Evolutionary conservation across 768 basidiomycete species (phyloP).

Genomic region (Mycena polygramma): DNA sequence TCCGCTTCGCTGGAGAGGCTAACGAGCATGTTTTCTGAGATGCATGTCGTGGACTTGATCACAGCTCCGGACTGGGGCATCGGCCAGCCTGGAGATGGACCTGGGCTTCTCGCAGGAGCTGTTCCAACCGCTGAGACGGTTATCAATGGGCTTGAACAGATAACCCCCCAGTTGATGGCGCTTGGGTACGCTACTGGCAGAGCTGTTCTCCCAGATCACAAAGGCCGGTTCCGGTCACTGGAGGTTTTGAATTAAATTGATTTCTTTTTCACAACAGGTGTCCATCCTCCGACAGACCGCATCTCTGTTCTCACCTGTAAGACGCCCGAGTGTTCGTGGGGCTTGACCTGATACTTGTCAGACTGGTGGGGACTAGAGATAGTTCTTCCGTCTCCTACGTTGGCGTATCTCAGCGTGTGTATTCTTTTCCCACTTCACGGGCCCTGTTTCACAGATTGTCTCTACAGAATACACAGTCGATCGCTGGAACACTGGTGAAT

Average conservation of each 20-base stretch:
- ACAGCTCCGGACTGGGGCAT: constrained; percentile 75
- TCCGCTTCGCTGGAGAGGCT: constrained; percentile 66
- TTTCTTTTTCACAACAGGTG: constrained; percentile 48
- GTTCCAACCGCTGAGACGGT: constrained; percentile 83
- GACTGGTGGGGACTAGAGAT: constrained; percentile 95
- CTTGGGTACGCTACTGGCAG: constrained; percentile 83
- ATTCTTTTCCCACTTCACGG: neutral
- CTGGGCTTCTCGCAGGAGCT: constrained; percentile 79
- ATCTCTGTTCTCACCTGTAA: constrained; percentile 85
- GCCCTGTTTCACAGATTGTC: neutral
- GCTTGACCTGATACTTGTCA: constrained; percentile 44
- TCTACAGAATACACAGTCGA: constrained; percentile 68
- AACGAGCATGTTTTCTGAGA: constrained; percentile 64
- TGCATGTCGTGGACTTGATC: constrained; percentile 74
- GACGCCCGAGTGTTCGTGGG: constrained; percentile 38
- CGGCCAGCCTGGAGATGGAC: constrained; percentile 77
- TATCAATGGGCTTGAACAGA: constrained; percentile 73
- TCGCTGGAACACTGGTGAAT: constrained; percentile 75
- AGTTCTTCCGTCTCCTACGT: constrained; percentile 77
- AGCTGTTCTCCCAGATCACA: constrained; percentile 75
- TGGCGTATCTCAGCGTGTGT: constrained; percentile 71
- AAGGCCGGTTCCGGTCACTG: constrained; percentile 51
- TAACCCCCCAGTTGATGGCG: constrained; percentile 84
- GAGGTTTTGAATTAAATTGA: constrained; percentile 18
- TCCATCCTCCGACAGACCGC: constrained; percentile 82